phyloP scores from a whole-genome alignment of 305 asterid species.

The Ajuga reptans region DNA sequence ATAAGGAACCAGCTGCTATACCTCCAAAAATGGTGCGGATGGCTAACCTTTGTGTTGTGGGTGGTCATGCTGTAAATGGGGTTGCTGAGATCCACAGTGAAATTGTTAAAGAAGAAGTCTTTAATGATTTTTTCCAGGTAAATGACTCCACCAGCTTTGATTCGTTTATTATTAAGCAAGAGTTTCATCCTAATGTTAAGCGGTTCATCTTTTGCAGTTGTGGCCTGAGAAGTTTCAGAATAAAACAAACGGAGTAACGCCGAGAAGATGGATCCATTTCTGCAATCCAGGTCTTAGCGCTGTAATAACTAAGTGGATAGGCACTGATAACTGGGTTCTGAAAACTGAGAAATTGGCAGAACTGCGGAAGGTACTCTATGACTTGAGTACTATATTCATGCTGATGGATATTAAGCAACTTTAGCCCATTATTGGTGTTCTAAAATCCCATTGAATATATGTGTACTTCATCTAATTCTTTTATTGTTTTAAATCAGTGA shows the following conservation, averaged over 20 bases:
- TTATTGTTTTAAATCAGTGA: not conserved
- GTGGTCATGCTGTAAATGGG: constrained; percentile 93
- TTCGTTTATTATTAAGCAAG: constrained; percentile 12
- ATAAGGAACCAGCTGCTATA: constrained; percentile 30
- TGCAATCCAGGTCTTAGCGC: constrained; percentile 73
- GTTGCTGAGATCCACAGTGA: constrained; percentile 92
- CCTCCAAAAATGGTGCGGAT: constrained; percentile 71
- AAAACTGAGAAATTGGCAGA: constrained; percentile 68
- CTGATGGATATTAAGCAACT: constrained; percentile 12
- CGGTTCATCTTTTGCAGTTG: constrained; percentile 36
- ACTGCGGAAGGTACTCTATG: constrained; percentile 56
- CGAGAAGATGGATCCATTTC: constrained; percentile 87
- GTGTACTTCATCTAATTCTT: not conserved
- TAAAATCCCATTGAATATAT: not conserved
- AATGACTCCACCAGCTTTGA: constrained; percentile 5
- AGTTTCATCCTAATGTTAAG: constrained; percentile 11
- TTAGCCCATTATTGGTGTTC: constrained; percentile 6
- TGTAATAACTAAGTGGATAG: constrained; percentile 77
- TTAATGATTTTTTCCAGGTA: constrained; percentile 78
- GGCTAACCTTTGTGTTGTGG: constrained; percentile 92
- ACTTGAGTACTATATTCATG: not conserved
- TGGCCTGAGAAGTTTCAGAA: constrained; percentile 91
- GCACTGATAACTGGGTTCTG: constrained; percentile 68
- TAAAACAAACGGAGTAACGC: constrained; percentile 91
- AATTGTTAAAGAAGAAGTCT: constrained; percentile 77